Evolutionary conservation across 192 early-diverging fungal genomes (phyloP).

Genomic region (Podila horticola): DNA sequence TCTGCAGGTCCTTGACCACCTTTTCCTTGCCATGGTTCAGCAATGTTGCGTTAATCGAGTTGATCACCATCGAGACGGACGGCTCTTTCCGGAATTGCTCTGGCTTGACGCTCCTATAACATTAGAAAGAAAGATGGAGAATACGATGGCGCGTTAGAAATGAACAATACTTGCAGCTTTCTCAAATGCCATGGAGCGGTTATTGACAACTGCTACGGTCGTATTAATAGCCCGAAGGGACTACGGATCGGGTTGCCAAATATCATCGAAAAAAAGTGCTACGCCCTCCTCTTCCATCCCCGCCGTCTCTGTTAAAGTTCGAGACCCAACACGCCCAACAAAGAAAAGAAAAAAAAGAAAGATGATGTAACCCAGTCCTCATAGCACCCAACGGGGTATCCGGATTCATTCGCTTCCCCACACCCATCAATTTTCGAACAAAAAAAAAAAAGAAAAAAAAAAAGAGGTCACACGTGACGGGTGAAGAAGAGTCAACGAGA

Average conservation of each 20-base stretch:
- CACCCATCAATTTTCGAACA: neutral
- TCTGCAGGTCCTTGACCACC: slow-evolving; percentile 67
- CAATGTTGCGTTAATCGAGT: slow-evolving; percentile 87
- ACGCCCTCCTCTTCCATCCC: too few relatives aligned
- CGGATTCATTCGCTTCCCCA: neutral
- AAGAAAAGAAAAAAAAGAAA: neutral
- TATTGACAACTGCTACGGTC: too few relatives aligned
- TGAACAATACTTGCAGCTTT: too few relatives aligned
- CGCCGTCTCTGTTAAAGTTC: neutral
- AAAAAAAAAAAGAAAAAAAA: slow-evolving; percentile 6
- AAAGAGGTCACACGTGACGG: neutral
- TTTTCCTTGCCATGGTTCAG: slow-evolving; percentile 82
- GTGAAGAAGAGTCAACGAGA: neutral
- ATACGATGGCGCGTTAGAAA: neutral
- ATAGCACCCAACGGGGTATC: neutral
- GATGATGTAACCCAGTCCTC: too few relatives aligned
- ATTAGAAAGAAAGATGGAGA: neutral
- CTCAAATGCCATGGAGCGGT: too few relatives aligned
- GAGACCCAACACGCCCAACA: too few relatives aligned
- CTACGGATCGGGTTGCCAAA: too few relatives aligned
- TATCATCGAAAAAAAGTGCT: too few relatives aligned
- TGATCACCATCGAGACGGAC: slow-evolving; percentile 74
- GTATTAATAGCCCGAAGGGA: too few relatives aligned
- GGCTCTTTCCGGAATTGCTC: slow-evolving; percentile 85
- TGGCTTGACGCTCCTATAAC: slow-evolving; percentile 77